Evolutionary conservation across 23 red algal genomes (phyloP), one percentile per base, ranked within the genome.

Genomic region (Gracilaria domingensis): DNA sequence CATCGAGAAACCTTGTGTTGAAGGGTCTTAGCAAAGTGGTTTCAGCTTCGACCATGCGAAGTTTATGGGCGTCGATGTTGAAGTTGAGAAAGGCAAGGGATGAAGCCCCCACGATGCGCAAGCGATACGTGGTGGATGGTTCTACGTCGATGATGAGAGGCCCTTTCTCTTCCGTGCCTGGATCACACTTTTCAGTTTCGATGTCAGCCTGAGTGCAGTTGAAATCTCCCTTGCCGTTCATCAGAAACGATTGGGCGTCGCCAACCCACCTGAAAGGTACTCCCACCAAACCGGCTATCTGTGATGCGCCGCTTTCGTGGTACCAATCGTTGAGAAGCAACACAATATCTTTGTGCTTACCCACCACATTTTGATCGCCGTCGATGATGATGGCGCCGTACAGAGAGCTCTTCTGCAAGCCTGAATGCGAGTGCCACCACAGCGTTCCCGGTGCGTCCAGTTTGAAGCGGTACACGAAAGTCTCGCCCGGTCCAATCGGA

Each of bases 1-100:
- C 36, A 64, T 89, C 85, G 0, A 89, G 48, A 61, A 53, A 61
- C 26, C 64, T 70, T 21, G 60, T 67, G 60, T 44, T 61, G 85
- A 59, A 67, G 8, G 85, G 85, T n/a, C 20, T 49, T 36, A 89
- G 16, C 23, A 76, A 29, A 35, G 69, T 79, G 34, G 85, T 64
- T 33, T 89, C 71, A 5, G 64, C 71, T 49, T 89, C 85, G 6
- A 89, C 49, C 47, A 89, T 55, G 8, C 35, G 49, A 25, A 77
- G 39, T 77, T 16, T 77, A 50, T 24, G 85, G 12, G 24, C 73
- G 30, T 89, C 85, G 53, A 89, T 78, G 20, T 79, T 50, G 44
- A 89, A 89, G 35, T 89, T 89, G 26, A 89, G n/a, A 16, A 89
- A 79, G n/a, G 85, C 67, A 34, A 89, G 73, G 5, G 85, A 75